Percentiles rank a stretch among this genome's conserved stretches.
Evolutionary conservation across 495 filamentous ascomycete genomes (phyloP).

Genomic region (Podospora didyma): DNA sequence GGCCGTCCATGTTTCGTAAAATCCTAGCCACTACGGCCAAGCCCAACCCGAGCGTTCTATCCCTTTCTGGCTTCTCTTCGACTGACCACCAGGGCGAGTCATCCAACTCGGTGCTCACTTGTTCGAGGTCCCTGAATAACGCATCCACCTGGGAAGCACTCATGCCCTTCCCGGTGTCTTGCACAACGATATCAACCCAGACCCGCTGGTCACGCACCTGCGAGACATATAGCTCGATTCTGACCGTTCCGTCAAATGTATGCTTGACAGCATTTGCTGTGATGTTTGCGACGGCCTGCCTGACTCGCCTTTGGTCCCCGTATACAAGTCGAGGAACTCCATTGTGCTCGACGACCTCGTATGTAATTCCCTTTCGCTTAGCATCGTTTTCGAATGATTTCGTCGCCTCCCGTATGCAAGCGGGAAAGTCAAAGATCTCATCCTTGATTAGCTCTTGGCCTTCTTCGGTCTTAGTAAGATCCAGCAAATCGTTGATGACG

Average conservation of each 20-base stretch:
- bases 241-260: constrained; percentile 66
- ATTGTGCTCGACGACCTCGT: constrained; percentile 61
- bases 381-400: constrained; percentile 71
- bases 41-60: constrained; percentile 66
- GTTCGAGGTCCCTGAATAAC: constrained; percentile 83
- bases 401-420: constrained; percentile 71
- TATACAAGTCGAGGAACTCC: constrained; percentile 68
- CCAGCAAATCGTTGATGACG: constrained; percentile 92
- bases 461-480: constrained; percentile 86
- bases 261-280: constrained; percentile 84
- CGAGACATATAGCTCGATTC: constrained; percentile 61
- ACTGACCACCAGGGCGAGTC: constrained; percentile 29
- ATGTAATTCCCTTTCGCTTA: constrained; percentile 67
- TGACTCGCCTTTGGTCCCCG: constrained; percentile 74
- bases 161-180: constrained; percentile 84
- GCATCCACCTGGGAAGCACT: constrained; percentile 63
- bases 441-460: constrained; percentile 77
- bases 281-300: constrained; percentile 79
- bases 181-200: constrained; percentile 66
- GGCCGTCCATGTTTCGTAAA: constrained; percentile 86
- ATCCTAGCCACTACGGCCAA: constrained; percentile 83
- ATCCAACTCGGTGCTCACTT: constrained; percentile 63
- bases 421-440: constrained; percentile 70
- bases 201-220: constrained; percentile 41
- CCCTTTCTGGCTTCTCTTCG: constrained; percentile 25